Base-by-base conservation (phyloP, 768 basidiomycete genomes). In the Psilocybe cyanescens region DNA sequence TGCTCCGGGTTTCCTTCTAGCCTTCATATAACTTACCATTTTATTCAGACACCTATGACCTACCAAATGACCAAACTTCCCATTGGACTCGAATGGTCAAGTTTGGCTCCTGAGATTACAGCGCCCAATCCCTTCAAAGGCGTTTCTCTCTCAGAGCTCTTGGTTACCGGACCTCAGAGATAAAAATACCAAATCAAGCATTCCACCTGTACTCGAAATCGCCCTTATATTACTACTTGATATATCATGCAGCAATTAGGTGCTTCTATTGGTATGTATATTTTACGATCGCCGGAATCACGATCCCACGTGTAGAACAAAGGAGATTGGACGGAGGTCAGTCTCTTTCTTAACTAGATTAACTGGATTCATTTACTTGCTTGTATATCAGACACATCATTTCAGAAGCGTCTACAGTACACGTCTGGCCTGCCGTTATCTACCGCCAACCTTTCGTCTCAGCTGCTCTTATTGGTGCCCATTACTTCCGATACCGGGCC, bases 101-200 rank as follows among this genome's bases (percentile, higher is more conserved):
- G 41, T 44, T 12, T 44, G 41, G n/a, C 41, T 24, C 24, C 24
- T 44, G 14, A 44, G 41, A 44, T n/a, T 12, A 44, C 41, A 3
- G 1, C 41, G 7, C 37, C 8, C 8, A 8, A 14, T 39, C 14
- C 14, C 37, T n/a, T 4, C 41, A 44, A 44, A 44, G 11, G 41
- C 11, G n/a, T 56, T 55, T 56, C 47, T 55, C 59, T 56, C 54
- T 55, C 47, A 60, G 54, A 35, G 46, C 35, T 16, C 19, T 24
- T 35, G 14, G 45, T 45, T 19, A 60, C 52, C 53, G 59, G 46
- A 55, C 8, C 47, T 35, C 29, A 41, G 53, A 31, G 53, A 60
- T 50, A 60, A 49, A 60, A 55, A 60, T 60, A 60, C 57, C 33
- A 51, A 30, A 41, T 29, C 39, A n/a, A 51, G 39, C 49, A 52